Evolutionary conservation across 2,329 filamentous ascomycete genomes (phyloP), one percentile per base, ranked within the genome.

Genomic region (Myriangium duriaei): DNA sequence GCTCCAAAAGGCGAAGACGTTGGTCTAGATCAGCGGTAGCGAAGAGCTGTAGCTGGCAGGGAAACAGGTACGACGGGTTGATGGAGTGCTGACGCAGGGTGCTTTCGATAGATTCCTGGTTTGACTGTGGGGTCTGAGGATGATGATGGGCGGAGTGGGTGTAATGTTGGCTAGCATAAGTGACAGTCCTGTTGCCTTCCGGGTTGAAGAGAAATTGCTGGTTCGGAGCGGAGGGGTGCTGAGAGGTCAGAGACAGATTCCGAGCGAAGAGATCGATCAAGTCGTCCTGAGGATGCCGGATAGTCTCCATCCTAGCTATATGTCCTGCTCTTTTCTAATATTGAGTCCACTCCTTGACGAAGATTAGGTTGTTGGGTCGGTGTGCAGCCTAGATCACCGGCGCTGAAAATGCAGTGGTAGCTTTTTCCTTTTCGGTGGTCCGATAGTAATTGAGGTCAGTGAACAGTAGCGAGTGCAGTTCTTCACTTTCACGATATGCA

Each of bases 31-130:
- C 77, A 37, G 83, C 84, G 44, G 78, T 75, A 47, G 74, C 74
- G 66, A 93, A 92, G 29, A 94, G 73, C 42, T 81, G 71, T 36
- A 87, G 60, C 56, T 94, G 86, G 3, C 79, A 78, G 4, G 76
- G 69, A 10, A 81, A 81, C 31, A 94, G 70, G 14, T 72, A 65
- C 6, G 65, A 56, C 2, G 80, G 72, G 54, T 92, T 73, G 48
- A 94, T 75, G 47, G 77, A 77, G 54, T 86, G 68, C 47, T 72
- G 68, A 17, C 66, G 66, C 12, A 82, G 67, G 11, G 65, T 63
- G 47, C 79, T 72, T 5, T 72, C 60, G 17, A 63, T 68, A 32
- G 42, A 26, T 41, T 71, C 65, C 32, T 45, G 24, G 60, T 63
- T 49, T 64, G 61, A 34, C 5, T 13, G 30, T 19, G 12, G 37